Percentiles rank a stretch among this genome's conserved stretches.
Evolutionary conservation across 352 stramenopile species (phyloP).

Genomic region (Globisporangium camurandrum): DNA sequence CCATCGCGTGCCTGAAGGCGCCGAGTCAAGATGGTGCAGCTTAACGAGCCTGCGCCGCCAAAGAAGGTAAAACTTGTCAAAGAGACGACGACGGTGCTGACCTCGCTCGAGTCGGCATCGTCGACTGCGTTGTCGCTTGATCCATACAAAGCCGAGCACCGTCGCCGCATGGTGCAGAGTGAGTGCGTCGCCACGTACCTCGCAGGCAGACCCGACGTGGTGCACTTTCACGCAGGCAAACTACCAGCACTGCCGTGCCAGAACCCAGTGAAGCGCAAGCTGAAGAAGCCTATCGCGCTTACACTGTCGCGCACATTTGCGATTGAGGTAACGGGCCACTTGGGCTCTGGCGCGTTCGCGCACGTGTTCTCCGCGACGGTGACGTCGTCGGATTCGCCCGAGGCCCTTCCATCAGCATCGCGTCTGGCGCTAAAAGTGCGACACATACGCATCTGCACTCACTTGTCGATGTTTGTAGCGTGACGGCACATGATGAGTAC

Average conservation of each 20-base stretch:
- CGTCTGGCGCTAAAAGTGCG: conserved; percentile 69
- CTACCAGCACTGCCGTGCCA: conserved; percentile 36
- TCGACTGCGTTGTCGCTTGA: conserved; percentile 20
- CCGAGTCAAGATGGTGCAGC: neutral
- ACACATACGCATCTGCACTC: no score
- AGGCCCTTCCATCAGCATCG: no score
- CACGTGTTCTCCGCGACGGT: conserved; percentile 59
- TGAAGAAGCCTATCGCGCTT: conserved; percentile 47
- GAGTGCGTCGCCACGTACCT: conserved; percentile 35
- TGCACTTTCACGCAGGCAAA: conserved; percentile 48
- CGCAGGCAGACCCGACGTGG: conserved; percentile 27
- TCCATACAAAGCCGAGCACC: conserved; percentile 45
- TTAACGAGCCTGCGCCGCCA: neutral
- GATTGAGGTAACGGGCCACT: conserved; percentile 40
- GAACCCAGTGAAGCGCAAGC: conserved; percentile 35
- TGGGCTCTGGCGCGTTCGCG: conserved; percentile 71
- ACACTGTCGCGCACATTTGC: conserved; percentile 20
- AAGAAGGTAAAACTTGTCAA: no score
- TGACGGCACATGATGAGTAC: no score
- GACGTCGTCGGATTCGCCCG: conserved; percentile 15
- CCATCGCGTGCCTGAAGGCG: conserved; percentile 6
- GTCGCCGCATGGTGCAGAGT: conserved; percentile 35
- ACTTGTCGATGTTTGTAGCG: no score
- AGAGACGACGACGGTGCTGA: no score
- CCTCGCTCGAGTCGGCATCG: neutral